Evolutionary conservation across 495 filamentous ascomycete species (phyloP).

Genomic region (Neurospora terricola): DNA sequence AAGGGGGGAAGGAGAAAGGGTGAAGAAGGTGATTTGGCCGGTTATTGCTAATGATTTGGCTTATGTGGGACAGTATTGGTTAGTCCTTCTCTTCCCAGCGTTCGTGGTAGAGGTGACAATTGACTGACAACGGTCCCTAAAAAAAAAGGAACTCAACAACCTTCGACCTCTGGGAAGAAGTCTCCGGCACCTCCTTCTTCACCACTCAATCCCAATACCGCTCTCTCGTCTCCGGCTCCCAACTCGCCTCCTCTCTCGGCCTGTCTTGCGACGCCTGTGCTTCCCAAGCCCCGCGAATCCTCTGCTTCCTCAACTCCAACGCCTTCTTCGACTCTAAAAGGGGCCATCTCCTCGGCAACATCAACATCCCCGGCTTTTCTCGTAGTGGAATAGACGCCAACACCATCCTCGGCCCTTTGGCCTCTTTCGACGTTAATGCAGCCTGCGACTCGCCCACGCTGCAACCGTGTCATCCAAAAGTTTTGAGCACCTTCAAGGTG

Average conservation of each 20-base stretch:
- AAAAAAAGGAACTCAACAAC: constrained; percentile 46
- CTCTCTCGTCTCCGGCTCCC: constrained; percentile 48
- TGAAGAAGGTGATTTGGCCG: constrained; percentile 42
- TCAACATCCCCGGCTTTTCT: constrained; percentile 28
- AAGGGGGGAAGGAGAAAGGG: constrained; percentile 29
- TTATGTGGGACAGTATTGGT: constrained; percentile 60
- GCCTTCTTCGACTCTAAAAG: neutral
- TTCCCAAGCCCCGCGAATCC: constrained; percentile 41
- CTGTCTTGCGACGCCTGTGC: constrained; percentile 32
- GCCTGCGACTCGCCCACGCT: constrained; percentile 43
- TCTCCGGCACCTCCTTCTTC: constrained; percentile 50
- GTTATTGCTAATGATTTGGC: constrained; percentile 53
- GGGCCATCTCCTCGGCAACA: constrained; percentile 47
- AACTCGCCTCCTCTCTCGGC: constrained; percentile 36
- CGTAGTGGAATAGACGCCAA: constrained; percentile 52
- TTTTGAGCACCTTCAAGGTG: constrained; percentile 52
- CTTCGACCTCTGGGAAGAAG: constrained; percentile 64
- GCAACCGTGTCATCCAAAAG: constrained; percentile 50
- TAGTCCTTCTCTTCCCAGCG: no score
- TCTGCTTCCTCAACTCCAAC: constrained; percentile 48
- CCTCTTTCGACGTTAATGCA: constrained; percentile 47
- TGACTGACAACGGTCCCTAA: no score
- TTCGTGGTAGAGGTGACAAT: no score
- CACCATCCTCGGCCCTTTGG: constrained; percentile 47
- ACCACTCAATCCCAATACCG: constrained; percentile 29